Evolutionary conservation across 2,329 filamentous ascomycete genomes (phyloP).

Genomic region (Tolypocladium paradoxum): DNA sequence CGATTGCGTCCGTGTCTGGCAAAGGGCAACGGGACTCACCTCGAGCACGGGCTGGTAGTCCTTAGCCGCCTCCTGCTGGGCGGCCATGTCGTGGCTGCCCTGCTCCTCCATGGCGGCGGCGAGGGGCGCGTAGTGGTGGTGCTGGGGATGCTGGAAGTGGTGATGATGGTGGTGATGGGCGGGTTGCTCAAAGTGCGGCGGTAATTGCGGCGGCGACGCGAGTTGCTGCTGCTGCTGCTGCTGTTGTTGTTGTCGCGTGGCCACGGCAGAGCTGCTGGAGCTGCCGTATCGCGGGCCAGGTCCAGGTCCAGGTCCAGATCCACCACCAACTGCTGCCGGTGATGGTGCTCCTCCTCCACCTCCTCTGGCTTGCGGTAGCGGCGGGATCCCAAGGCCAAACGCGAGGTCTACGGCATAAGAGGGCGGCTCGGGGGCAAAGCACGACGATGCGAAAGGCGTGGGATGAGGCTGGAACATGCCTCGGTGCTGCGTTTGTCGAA

Average conservation of each 20-base stretch:
- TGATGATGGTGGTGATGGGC: background rate
- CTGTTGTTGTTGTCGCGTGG: background rate
- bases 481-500: background rate
- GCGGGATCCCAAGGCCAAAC: constrained; percentile 10
- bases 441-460: constrained; percentile 34
- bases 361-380: constrained; percentile 3
- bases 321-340: background rate
- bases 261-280: background rate
- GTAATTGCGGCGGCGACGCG: background rate
- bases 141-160: constrained; percentile 10
- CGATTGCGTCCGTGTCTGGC: background rate
- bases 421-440: constrained; percentile 15
- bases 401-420: constrained; percentile 27
- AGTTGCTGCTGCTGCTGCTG: background rate
- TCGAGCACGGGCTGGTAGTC: constrained; percentile 47
- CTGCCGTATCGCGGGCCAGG: background rate
- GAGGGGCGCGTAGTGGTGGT: constrained; percentile 2
- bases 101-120: constrained; percentile 22
- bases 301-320: background rate
- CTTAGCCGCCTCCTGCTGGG: constrained; percentile 49
- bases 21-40: constrained; percentile 26
- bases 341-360: background rate
- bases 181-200: background rate
- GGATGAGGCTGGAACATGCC: constrained; percentile 47
- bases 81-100: constrained; percentile 34